phyloP scores from a whole-genome alignment of 345 rosid genomes.

The Arabidopsis suecica region DNA sequence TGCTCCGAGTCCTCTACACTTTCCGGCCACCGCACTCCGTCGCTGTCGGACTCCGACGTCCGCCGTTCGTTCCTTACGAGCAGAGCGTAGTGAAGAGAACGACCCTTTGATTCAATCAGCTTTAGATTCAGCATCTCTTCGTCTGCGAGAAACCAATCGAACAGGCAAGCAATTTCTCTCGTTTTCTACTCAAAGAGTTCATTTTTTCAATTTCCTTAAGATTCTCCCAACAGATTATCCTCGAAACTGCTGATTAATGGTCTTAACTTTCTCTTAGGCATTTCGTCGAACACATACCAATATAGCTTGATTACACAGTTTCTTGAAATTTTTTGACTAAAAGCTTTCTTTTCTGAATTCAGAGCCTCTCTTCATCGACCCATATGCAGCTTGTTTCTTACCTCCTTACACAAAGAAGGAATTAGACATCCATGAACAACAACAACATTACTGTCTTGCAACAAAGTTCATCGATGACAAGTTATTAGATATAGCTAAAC shows the following conservation, averaged over 20 bases:
- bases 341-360: constrained; percentile 38
- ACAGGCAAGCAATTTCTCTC: constrained; percentile 49
- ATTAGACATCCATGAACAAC: constrained; percentile 47
- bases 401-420: constrained; percentile 54
- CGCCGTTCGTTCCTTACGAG: constrained; percentile 36
- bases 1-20: constrained; percentile 35
- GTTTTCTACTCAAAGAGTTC: constrained; percentile 23
- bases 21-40: constrained; percentile 31
- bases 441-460: constrained; percentile 64
- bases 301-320: constrained; percentile 2
- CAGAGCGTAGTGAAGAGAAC: constrained; percentile 51
- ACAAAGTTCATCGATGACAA: constrained; percentile 88
- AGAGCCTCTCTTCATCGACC: constrained; percentile 90
- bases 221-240: background rate
- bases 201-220: background rate
- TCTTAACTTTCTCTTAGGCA: constrained; percentile 24
- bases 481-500: constrained; percentile 59
- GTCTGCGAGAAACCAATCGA: constrained; percentile 78
- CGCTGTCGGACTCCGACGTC: background rate
- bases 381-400: constrained; percentile 84
- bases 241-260: background rate
- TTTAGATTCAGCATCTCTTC: constrained; percentile 66
- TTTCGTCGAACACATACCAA: constrained; percentile 29
- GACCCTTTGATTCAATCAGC: constrained; percentile 74
- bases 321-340: background rate